Evolutionary conservation across 2,329 filamentous ascomycete species (phyloP).

Genomic region (Exophiala alcalophila): DNA sequence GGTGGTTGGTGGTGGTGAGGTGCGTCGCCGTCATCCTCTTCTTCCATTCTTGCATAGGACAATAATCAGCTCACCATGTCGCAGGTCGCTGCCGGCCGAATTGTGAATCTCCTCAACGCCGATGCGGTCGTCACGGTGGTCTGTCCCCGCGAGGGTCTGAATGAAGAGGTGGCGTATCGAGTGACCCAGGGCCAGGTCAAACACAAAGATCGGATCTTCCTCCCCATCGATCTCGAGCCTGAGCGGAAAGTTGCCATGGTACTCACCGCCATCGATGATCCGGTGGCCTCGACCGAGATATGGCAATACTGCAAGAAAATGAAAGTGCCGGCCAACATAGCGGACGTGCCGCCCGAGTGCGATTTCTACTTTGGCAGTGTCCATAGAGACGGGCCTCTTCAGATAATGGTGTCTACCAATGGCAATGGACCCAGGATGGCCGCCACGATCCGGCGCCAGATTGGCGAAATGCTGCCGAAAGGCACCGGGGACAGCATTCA

Average conservation of each 20-base stretch:
- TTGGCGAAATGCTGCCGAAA: slow-evolving; percentile 70
- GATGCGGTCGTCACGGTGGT: slow-evolving; percentile 87
- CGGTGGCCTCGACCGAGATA: slow-evolving; percentile 80
- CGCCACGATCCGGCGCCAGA: slow-evolving; percentile 77
- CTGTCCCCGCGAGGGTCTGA: slow-evolving; percentile 74
- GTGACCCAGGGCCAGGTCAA: slow-evolving; percentile 71
- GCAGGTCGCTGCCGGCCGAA: slow-evolving; percentile 91
- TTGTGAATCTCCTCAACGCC: slow-evolving; percentile 90
- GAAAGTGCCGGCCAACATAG: slow-evolving; percentile 87
- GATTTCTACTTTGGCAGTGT: slow-evolving; percentile 99
- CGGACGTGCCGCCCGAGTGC: slow-evolving; percentile 93
- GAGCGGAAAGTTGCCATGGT: slow-evolving; percentile 70
- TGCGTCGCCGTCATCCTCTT: slow-evolving; percentile 47
- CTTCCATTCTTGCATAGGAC: not conserved
- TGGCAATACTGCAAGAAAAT: slow-evolving; percentile 90
- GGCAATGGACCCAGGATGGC: slow-evolving; percentile 91
- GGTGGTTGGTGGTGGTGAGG: slow-evolving; percentile 94
- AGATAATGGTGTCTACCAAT: slow-evolving; percentile 99
- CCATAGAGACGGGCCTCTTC: slow-evolving; percentile 88
- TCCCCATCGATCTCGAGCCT: slow-evolving; percentile 78
- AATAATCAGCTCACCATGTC: slow-evolving; percentile 13
- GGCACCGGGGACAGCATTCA: slow-evolving; percentile 84
- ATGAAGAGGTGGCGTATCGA: slow-evolving; percentile 82
- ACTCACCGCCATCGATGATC: slow-evolving; percentile 88
- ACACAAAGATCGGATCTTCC: slow-evolving; percentile 79